phyloP scores from a whole-genome alignment of 2,329 filamentous ascomycete species.

The Rachicladosporium sp. region DNA sequence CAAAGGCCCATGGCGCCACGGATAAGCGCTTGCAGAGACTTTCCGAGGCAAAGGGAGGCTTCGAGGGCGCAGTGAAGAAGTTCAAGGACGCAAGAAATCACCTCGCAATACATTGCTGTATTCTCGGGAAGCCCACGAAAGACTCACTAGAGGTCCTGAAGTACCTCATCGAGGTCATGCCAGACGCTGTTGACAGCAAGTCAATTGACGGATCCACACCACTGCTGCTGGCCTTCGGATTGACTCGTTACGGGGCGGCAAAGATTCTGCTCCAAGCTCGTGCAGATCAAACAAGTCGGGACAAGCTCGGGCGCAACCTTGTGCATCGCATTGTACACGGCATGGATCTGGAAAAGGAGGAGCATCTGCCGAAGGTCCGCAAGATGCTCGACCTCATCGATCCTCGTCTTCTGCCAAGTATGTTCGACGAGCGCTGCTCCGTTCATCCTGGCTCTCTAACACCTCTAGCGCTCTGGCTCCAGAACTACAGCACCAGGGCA shows the following conservation, averaged over 20 bases:
- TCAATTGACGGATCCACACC: conserved; percentile 49
- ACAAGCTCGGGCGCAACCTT: conserved; percentile 52
- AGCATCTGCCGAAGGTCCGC: conserved; percentile 4
- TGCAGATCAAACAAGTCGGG: conserved; percentile 50
- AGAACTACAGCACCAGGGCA: background rate
- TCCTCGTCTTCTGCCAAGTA: conserved; percentile 39
- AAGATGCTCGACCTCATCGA: conserved; percentile 48
- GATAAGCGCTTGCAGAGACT: conserved; percentile 53
- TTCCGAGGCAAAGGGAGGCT: conserved; percentile 45
- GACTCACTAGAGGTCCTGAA: conserved; percentile 46
- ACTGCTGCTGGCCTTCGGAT: conserved; percentile 52
- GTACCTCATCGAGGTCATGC: conserved; percentile 52
- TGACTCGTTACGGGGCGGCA: conserved; percentile 42
- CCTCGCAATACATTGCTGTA: conserved; percentile 50
- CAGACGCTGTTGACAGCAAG: conserved; percentile 51
- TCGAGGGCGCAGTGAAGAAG: conserved; percentile 49
- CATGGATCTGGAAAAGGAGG: conserved; percentile 8
- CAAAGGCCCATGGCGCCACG: conserved; percentile 42
- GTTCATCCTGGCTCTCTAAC: conserved; percentile 43
- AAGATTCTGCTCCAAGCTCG: conserved; percentile 54
- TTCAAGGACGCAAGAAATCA: conserved; percentile 52
- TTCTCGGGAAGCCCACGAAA: conserved; percentile 30
- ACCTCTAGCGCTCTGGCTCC: conserved; percentile 41
- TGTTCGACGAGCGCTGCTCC: conserved; percentile 48
- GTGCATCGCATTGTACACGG: conserved; percentile 43